phyloP scores from a whole-genome alignment of 192 early-diverging fungal genomes.

The Kappamyces sp. region DNA sequence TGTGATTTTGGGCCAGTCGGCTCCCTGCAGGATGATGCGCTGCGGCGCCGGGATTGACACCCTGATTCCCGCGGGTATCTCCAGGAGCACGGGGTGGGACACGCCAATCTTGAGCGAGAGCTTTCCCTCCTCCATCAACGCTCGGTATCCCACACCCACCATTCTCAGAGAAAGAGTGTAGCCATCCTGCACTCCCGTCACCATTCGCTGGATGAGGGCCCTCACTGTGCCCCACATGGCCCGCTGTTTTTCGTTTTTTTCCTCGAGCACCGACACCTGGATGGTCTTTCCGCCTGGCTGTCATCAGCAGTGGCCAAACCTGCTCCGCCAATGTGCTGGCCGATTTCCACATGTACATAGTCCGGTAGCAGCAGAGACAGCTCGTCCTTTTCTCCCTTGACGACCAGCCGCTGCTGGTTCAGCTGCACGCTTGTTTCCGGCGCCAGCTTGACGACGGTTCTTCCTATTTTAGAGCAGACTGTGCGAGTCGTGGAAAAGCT shows the following conservation, averaged over 20 bases:
- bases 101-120: conserved; percentile 81
- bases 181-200: conserved; percentile 86
- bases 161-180: conserved; percentile 75
- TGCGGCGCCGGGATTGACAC: conserved; percentile 75
- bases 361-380: conserved; percentile 73
- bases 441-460: background rate
- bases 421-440: conserved; percentile 50
- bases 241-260: conserved; percentile 64
- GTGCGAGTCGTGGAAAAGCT: too few relatives aligned
- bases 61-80: conserved; percentile 72
- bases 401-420: conserved; percentile 40
- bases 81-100: conserved; percentile 73
- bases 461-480: too few relatives aligned
- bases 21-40: conserved; percentile 74
- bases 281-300: conserved; percentile 18
- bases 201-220: conserved; percentile 76
- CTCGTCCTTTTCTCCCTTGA: conserved; percentile 78
- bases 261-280: conserved; percentile 49
- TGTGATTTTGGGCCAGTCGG: conserved; percentile 71
- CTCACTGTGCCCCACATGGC: conserved; percentile 98
- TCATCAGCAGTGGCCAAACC: conserved; percentile 17
- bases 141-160: conserved; percentile 92
- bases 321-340: conserved; percentile 14
- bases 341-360: conserved; percentile 55
- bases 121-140: conserved; percentile 63